Evolutionary conservation across 305 asterid species (phyloP), one percentile per base, ranked within the genome.

Genomic region (Coffea humblotiana): DNA sequence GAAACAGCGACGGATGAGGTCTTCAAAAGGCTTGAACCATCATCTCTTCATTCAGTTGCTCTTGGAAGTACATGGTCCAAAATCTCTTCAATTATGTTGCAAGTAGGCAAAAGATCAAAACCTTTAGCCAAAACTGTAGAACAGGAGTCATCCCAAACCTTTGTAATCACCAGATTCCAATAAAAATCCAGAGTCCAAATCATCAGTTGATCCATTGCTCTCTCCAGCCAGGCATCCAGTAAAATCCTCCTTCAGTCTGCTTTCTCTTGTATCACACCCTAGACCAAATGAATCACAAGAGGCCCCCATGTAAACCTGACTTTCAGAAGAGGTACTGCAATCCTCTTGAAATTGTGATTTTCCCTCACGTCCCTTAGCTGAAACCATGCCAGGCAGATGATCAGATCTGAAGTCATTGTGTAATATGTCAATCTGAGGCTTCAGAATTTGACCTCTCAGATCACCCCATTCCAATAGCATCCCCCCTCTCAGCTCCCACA

Each of bases 41-140:
- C 54, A 2, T 21, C 51, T 8, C 56, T 9, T 19, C 75, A 73
- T 23, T 82, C 72, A 73, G 69, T 80, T 49, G 32, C 71, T 80
- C 69, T 80, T 80, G 67, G 84, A 75, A 51, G 81, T 29, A 35
- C 63, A 75, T 56, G 86, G 80, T 60, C 88, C 88, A 37, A 86
- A 16, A 86, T 78, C 81, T 86, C 87, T 32, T 86, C 88, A 60
- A 86, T 83, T 82, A 86, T 83, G 84, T 81, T 80, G 82, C 83
- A 78, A 15, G 88, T 85, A 9, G 87, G 86, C 64, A 83, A 68
- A 12, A 86, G 67, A 80, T 83, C 88, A 25, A 78, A 78, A 1
- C 69, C 63, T 16, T 65, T 83, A 12, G 64, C 13, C 13, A 47
- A 80, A 63, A 82, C 71, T 21, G 79, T 76, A 0, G 81, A 78